Conservation (phyloP, 2,329 filamentous ascomycete genomes). For the Alternaria sp. region DNA sequence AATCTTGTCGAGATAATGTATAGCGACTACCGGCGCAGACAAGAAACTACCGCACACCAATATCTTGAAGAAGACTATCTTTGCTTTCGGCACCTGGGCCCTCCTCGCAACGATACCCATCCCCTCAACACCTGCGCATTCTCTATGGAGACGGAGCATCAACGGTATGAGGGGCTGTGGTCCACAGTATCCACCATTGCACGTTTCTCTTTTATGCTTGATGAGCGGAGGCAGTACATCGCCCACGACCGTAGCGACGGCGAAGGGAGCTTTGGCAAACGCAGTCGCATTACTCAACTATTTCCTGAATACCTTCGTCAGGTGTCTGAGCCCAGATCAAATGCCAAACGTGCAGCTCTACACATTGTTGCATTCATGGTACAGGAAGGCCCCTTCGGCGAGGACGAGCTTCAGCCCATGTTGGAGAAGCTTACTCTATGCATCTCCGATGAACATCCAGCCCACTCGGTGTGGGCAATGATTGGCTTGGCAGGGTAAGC, state of each 20-base stretch:
- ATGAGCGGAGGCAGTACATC: constrained; percentile 34
- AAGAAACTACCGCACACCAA: constrained; percentile 59
- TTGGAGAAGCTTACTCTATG: constrained; percentile 66
- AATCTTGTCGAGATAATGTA: constrained; percentile 76
- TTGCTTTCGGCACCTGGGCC: constrained; percentile 55
- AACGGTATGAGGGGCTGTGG: constrained; percentile 49
- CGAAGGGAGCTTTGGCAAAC: constrained; percentile 46
- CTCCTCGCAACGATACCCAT: constrained; percentile 40
- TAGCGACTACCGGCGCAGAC: constrained; percentile 77
- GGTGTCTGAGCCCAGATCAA: constrained; percentile 45
- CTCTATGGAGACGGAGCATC: constrained; percentile 45
- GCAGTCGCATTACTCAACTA: constrained; percentile 48
- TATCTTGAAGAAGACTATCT: constrained; percentile 79
- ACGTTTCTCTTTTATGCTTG: constrained; percentile 49
- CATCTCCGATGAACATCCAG: constrained; percentile 72
- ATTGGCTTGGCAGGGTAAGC: constrained; percentile 79
- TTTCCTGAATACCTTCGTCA: constrained; percentile 54
- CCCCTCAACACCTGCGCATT: constrained; percentile 43
- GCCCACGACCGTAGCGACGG: constrained; percentile 29
- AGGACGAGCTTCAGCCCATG: constrained; percentile 64
- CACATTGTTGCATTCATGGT: constrained; percentile 63
- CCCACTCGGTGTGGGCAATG: constrained; percentile 78
- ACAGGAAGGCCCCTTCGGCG: constrained; percentile 50
- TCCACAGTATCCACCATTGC: constrained; percentile 52
- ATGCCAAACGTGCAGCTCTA: constrained; percentile 59